These are phyloP conservation scores for Cryptococcus sp. DNA, from an alignment of 1,284 basidiomycete genomes.

Conservation along the genomic window DNA sequence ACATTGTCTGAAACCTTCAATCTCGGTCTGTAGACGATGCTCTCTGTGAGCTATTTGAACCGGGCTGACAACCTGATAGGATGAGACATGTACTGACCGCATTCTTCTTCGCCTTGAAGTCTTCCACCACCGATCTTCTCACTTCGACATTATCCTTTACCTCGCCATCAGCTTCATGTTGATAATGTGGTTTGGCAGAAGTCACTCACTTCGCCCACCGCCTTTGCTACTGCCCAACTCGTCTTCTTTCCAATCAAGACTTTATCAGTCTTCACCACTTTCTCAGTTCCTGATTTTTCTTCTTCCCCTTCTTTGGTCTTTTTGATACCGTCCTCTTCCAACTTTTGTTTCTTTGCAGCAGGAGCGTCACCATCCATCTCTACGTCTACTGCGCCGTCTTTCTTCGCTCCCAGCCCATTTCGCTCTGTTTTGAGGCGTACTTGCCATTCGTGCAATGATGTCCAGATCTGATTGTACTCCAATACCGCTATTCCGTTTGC, in stretches of 20 bases:
- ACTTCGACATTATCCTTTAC: conserved; percentile 62
- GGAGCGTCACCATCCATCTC: not conserved
- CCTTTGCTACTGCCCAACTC: conserved; percentile 74
- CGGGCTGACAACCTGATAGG: not conserved
- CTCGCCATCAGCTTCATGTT: conserved; percentile 10
- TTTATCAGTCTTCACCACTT: conserved; percentile 46
- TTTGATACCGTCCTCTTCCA: not conserved
- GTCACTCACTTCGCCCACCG: conserved; percentile 63
- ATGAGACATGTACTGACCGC: conserved; percentile 37
- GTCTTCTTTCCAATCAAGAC: conserved; percentile 67
- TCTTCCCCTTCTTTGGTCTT: not conserved
- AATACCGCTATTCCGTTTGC: conserved; percentile 65
- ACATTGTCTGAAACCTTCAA: conserved; percentile 83
- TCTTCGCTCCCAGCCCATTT: conserved; percentile 6
- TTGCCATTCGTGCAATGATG: conserved; percentile 30
- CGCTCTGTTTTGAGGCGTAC: conserved; percentile 17
- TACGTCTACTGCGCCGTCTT: not conserved
- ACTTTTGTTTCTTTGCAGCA: not conserved
- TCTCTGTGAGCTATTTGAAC: too few relatives aligned
- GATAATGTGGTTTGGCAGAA: conserved; percentile 14
- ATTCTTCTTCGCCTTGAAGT: conserved; percentile 90
- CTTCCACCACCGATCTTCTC: conserved; percentile 70
- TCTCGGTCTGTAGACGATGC: conserved; percentile 58
- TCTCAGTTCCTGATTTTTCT: conserved; percentile 19
- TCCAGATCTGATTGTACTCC: conserved; percentile 70